These are phyloP conservation scores for Aspergillus thermomutatus DNA, from an alignment of 2,329 filamentous ascomycete genomes.

Conservation along the genomic window DNA sequence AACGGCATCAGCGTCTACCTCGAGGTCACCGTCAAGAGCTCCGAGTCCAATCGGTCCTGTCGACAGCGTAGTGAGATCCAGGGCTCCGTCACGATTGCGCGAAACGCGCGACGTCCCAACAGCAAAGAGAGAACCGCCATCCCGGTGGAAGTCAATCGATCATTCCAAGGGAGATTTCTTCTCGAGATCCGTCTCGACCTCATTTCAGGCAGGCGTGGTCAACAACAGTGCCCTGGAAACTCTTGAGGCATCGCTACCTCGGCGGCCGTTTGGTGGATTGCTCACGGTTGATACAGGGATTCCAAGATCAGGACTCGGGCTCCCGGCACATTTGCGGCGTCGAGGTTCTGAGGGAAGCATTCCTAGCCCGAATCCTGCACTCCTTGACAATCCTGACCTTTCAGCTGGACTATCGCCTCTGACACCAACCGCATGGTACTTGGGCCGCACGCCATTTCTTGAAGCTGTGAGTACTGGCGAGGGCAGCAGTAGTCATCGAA, in stretches of 20 bases:
- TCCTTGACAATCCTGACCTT: slow-evolving; percentile 35
- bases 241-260: slow-evolving; percentile 34
- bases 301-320: slow-evolving; percentile 55
- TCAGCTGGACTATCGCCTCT: slow-evolving; percentile 54
- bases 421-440: slow-evolving; percentile 67
- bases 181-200: slow-evolving; percentile 5
- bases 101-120: slow-evolving; percentile 16
- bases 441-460: slow-evolving; percentile 42
- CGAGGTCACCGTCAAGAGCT: slow-evolving; percentile 34
- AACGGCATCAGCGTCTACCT: slow-evolving; percentile 28
- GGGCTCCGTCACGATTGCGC: slow-evolving; percentile 24
- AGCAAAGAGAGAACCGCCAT: slow-evolving; percentile 8
- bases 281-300: slow-evolving; percentile 56
- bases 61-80: slow-evolving; percentile 25
- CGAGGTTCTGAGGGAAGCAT: slow-evolving; percentile 71
- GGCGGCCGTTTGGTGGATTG: slow-evolving; percentile 73
- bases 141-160: slow-evolving; percentile 18
- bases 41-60: slow-evolving; percentile 32
- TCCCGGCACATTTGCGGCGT: slow-evolving; percentile 52
- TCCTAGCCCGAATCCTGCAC: slow-evolving; percentile 48
- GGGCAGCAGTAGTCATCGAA: slow-evolving; percentile 31
- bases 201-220: slow-evolving; percentile 4
- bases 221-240: slow-evolving; percentile 2
- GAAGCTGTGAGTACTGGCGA: slow-evolving; percentile 36
- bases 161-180: slow-evolving; percentile 5